phyloP scores from a whole-genome alignment of 2,329 filamentous ascomycete genomes.

The Chaetomium sp. region DNA sequence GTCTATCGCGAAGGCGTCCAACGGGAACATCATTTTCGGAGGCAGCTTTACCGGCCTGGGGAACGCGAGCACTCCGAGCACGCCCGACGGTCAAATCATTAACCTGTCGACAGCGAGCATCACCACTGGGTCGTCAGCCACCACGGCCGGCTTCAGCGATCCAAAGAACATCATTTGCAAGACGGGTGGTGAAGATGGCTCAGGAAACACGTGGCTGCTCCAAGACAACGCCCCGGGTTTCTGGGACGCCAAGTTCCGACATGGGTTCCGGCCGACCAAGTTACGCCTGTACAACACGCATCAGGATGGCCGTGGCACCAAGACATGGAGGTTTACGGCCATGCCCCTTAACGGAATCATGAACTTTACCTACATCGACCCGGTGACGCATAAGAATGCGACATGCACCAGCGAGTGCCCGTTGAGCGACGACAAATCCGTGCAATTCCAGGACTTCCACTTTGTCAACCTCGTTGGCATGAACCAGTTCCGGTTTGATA shows the following conservation, averaged over 20 bases:
- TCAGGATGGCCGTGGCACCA: conserved; percentile 75
- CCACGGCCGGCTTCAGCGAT: conserved; percentile 60
- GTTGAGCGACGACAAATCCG: conserved; percentile 61
- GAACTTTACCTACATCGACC: conserved; percentile 88
- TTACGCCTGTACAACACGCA: conserved; percentile 84
- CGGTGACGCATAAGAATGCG: conserved; percentile 56
- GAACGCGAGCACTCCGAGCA: conserved; percentile 63
- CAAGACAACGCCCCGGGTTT: conserved; percentile 67
- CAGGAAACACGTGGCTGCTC: conserved; percentile 79
- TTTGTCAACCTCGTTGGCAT: conserved; percentile 87
- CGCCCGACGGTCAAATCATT: conserved; percentile 69
- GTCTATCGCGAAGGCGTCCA: conserved; percentile 72
- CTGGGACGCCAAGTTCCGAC: conserved; percentile 78
- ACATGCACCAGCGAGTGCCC: conserved; percentile 80
- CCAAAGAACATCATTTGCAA: conserved; percentile 81
- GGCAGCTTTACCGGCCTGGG: conserved; percentile 84
- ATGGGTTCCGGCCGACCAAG: conserved; percentile 80
- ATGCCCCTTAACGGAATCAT: conserved; percentile 86
- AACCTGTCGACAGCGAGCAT: conserved; percentile 78
- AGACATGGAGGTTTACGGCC: conserved; percentile 80
- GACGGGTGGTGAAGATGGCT: conserved; percentile 54
- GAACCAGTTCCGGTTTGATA: conserved; percentile 77
- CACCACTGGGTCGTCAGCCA: conserved; percentile 56
- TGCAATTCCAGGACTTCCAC: conserved; percentile 77
- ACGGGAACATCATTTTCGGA: conserved; percentile 85